A percentile compares a stretch with the other conserved stretches of the same genome.
Evolutionary conservation across 129 eudicot genomes (phyloP).

Genomic region (carrot (Daucus carota)): DNA sequence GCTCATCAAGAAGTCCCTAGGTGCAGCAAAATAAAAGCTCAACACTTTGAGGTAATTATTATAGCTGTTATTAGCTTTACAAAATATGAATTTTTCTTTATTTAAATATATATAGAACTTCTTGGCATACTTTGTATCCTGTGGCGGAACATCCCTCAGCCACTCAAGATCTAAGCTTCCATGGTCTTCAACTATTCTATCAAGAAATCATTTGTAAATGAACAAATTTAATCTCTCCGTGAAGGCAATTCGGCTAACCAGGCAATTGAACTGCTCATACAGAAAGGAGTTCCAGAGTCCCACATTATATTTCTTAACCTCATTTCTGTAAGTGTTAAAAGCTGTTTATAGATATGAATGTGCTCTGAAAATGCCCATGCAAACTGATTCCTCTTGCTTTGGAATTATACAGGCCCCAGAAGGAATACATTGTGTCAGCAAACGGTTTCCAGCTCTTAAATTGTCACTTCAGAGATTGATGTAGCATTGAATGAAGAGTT

Average conservation of each 20-base stretch:
- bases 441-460: conserved; percentile 80
- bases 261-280: conserved; percentile 89
- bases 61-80: too few species aligned
- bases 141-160: conserved; percentile 71
- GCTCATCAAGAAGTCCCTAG: conserved; percentile 75
- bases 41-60: not conserved
- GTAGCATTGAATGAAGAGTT: conserved; percentile 47
- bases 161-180: conserved; percentile 80
- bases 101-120: not conserved
- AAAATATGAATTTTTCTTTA: too few species aligned
- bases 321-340: conserved; percentile 61
- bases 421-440: conserved; percentile 82
- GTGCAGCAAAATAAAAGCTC: conserved; percentile 9
- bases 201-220: conserved; percentile 20
- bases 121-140: conserved; percentile 58
- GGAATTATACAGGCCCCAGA: conserved; percentile 70
- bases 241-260: conserved; percentile 96
- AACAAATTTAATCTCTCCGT: conserved; percentile 8
- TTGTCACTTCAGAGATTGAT: conserved; percentile 94
- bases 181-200: conserved; percentile 57
- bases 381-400: not conserved
- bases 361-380: not conserved
- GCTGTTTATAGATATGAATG: not conserved
- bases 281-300: conserved; percentile 95
- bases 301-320: conserved; percentile 90